phyloP scores from a whole-genome alignment of 2,329 filamentous ascomycete species.

The Fusarium pseudoanthophilum region DNA sequence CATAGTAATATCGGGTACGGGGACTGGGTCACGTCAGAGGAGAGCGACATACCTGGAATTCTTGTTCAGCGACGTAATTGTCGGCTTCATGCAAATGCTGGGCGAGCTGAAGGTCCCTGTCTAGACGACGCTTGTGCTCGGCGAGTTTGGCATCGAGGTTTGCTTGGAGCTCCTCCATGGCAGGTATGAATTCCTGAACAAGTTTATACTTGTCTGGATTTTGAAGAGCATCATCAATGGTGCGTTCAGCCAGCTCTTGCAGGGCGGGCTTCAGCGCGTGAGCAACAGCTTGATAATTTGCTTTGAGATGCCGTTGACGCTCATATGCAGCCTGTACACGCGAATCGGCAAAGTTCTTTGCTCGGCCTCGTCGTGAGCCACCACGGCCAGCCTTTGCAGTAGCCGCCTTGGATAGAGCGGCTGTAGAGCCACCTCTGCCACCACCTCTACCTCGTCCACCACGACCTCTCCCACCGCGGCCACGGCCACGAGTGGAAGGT shows the following conservation, averaged over 20 bases:
- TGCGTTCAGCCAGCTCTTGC: slow-evolving; percentile 72
- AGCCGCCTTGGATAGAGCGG: slow-evolving; percentile 49
- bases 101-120: slow-evolving; percentile 51
- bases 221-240: slow-evolving; percentile 66
- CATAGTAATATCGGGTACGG: slow-evolving; percentile 37
- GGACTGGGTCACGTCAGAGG: slow-evolving; percentile 30
- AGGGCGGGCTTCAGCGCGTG: slow-evolving; percentile 72
- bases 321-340: slow-evolving; percentile 68
- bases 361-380: slow-evolving; percentile 59
- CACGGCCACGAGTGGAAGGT: slow-evolving; percentile 51
- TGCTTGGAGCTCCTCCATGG: slow-evolving; percentile 61
- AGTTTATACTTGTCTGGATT: slow-evolving; percentile 64
- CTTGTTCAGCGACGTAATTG: slow-evolving; percentile 49
- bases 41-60: slow-evolving; percentile 51
- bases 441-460: slow-evolving; percentile 47
- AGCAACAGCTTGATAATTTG: slow-evolving; percentile 70
- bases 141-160: slow-evolving; percentile 47
- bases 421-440: slow-evolving; percentile 47
- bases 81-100: slow-evolving; percentile 52
- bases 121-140: slow-evolving; percentile 47
- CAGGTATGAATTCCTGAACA: slow-evolving; percentile 62
- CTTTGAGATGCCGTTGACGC: slow-evolving; percentile 74
- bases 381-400: slow-evolving; percentile 52
- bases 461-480: slow-evolving; percentile 48
- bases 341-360: slow-evolving; percentile 66